These are phyloP conservation scores for Candida anutae DNA, from an alignment of 1,139 yeast species.

Conservation along the genomic window DNA sequence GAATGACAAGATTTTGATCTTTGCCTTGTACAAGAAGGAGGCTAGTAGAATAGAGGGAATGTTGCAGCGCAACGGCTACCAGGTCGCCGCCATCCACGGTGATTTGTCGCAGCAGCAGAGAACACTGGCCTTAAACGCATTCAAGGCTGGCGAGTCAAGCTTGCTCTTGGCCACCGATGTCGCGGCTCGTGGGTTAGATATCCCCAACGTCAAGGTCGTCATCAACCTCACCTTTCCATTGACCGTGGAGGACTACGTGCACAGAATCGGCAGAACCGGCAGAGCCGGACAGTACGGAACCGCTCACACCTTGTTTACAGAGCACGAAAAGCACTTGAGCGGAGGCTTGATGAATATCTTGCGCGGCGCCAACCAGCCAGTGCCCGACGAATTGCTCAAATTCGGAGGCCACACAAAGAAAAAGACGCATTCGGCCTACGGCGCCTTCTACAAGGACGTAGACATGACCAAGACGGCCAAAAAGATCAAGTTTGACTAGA, in stretches of 20 bases:
- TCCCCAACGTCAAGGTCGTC: conserved; percentile 94
- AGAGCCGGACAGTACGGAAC: conserved; percentile 95
- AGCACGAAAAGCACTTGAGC: conserved; percentile 91
- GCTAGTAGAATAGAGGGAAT: conserved; percentile 84
- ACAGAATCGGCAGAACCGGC: conserved; percentile 97
- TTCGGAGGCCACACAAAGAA: conserved; percentile 97
- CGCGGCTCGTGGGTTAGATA: conserved; percentile 97
- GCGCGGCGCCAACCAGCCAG: conserved; percentile 90
- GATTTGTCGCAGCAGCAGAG: conserved; percentile 91
- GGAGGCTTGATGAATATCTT: conserved; percentile 91
- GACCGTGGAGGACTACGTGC: conserved; percentile 96
- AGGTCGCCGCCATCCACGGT: conserved; percentile 92
- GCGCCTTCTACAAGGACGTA: conserved; percentile 91
- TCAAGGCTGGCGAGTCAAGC: conserved; percentile 73
- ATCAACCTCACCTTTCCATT: conserved; percentile 95
- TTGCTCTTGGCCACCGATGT: conserved; percentile 93
- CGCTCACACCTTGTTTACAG: conserved; percentile 93
- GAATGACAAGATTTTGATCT: conserved; percentile 77
- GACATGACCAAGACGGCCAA: conserved; percentile 84
- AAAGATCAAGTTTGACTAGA: conserved; percentile 70
- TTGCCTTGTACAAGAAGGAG: conserved; percentile 94
- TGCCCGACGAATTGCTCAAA: conserved; percentile 92
- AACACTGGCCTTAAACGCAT: conserved; percentile 75
- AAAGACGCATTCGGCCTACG: conserved; percentile 93
- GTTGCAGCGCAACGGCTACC: conserved; percentile 63